Evolutionary conservation across 176 grass and related monocot species (phyloP), one percentile per base, ranked within the genome.

Genomic region (Urochloa ruziziensis): DNA sequence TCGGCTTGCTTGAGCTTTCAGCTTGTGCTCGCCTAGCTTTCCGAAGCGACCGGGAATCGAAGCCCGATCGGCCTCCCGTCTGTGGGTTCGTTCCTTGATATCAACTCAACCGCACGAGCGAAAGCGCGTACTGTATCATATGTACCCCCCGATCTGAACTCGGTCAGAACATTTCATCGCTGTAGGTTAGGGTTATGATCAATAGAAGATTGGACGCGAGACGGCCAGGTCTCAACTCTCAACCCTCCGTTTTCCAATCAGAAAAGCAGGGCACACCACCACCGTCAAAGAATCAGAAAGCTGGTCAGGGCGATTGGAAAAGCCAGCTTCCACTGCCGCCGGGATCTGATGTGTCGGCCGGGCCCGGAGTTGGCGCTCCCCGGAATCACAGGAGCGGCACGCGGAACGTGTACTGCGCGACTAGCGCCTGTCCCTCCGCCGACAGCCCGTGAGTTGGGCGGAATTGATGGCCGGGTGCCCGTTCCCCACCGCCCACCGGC

Each of bases 311-410:
- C 16, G 82, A 36, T 32, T 39, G 72, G 82, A 56, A 67, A 83
- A 83, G 43, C 1, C 1, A 56, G 0, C 67, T 5, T 16, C 58
- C 58, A 17, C 54, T 25, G 1, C 13, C 44, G 24, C 39, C 39
- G 47, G 42, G 43, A 39, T 52, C 62, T 67, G 64, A 57, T 81
- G 16, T 57, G 28, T 15, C 79, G 64, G n/a, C 73, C 62, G 52
- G 52, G 49, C 49, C 56, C 56, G 34, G 71, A 70, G 3, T 81
- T 68, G 58, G 2, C 57, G 40, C 6, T 51, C 0, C 71, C 83
- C 88, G 21, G 56, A 21, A 58, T 82, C 64, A 34, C 72, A 82
- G 78, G 78, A 86, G 78, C 34, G 44, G 57, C 78, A 56, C 70
- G 71, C 66, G 70, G 85, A 81, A 75, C 78, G 33, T 81, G 85